These are phyloP conservation scores for Plasmodiophora brassicae DNA, from an alignment of 208 protist genomes.

Conservation along the genomic window DNA sequence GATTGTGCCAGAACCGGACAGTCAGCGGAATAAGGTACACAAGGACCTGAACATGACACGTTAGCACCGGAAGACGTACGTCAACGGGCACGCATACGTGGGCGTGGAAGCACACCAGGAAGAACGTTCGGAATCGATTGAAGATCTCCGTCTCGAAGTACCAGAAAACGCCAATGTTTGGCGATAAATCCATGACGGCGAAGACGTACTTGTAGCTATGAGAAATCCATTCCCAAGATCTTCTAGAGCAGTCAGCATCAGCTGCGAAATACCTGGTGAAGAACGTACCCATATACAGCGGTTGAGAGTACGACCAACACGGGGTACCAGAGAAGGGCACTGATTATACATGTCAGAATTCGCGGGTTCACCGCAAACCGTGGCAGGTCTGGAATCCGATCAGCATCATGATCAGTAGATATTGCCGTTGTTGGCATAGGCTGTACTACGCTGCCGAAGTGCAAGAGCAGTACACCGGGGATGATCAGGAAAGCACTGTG, in stretches of 20 bases:
- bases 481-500: too few relatives aligned
- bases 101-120: background rate
- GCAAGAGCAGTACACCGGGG: too few relatives aligned
- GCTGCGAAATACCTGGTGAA: background rate
- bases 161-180: conserved; percentile 30
- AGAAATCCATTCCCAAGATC: background rate
- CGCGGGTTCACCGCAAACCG: too few relatives aligned
- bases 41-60: conserved; percentile 8
- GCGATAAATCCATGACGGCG: background rate
- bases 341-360: too few relatives aligned
- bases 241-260: background rate
- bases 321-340: background rate
- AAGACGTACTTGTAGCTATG: background rate
- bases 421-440: too few relatives aligned
- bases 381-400: too few relatives aligned
- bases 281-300: background rate
- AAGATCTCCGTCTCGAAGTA: conserved; percentile 13
- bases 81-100: background rate
- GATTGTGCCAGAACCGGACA: conserved; percentile 7
- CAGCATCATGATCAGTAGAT: too few relatives aligned
- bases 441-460: too few relatives aligned
- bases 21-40: background rate
- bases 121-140: background rate
- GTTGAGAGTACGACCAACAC: background rate
- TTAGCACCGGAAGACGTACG: background rate